Evolutionary conservation across 192 early-diverging fungal genomes (phyloP), one percentile per base, ranked within the genome.

Genomic region (Tieghemiomyces parasiticus): DNA sequence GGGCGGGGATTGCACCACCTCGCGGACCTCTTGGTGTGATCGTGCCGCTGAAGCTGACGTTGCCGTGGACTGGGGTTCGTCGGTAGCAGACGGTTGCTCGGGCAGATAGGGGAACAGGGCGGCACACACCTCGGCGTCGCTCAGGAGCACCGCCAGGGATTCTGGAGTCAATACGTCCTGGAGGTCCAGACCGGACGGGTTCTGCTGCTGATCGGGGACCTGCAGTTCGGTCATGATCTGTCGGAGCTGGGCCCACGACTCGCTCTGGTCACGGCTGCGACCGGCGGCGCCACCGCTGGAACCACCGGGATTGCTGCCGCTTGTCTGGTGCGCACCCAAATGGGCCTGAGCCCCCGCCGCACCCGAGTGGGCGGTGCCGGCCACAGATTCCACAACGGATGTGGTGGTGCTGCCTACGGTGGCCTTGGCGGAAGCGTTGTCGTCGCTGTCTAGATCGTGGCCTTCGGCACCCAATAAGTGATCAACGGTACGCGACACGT

Each of bases 91-190:
- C 3, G 31, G 58, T 0, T 63, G 63, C 28, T 71, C 74, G 1
- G 70, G 70, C 63, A 76, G 66, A 20, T 61, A 61, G 13, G 74
- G 74, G 60, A 72, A 68, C 64, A 76, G 61, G 13, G 74, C 35
- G 2, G 25, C 9, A n/a, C 71, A 63, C 46, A 71, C 55, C 24
- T 46, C 31, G 32, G 49, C 32, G 50, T 76, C 71, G 22, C 50
- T 60, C 52, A 76, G 60, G 25, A 76, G 65, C 0, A 64, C 44
- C 4, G 60, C 55, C 61, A 76, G 56, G 30, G 71, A 67, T 10
- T 58, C 62, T 0, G 59, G 47, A 0, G 68, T 70, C 61, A 76
- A 49, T 56, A 72, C 74, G n/a, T 76, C 71, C 28, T 56, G 59
- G 51, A 76, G 62, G 30, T 63, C 52, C 58, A 71, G 16, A 35